Conservation (phyloP, 768 basidiomycete species). For the Trametes villosa region DNA sequence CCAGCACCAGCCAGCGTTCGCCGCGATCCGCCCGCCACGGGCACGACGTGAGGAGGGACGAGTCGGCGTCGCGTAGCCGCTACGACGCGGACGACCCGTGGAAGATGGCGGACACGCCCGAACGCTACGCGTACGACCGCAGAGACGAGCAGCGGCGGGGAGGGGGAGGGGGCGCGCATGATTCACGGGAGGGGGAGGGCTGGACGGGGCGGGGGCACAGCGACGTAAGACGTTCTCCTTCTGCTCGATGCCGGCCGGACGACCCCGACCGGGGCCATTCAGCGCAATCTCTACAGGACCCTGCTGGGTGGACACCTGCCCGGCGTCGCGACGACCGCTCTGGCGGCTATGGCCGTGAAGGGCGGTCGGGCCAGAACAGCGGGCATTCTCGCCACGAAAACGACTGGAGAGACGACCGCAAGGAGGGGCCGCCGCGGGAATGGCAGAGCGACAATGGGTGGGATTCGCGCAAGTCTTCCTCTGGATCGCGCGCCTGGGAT, state of each 20-base stretch:
- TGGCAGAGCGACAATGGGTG: constrained; percentile 40
- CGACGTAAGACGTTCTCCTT: constrained; percentile 16
- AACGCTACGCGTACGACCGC: constrained; percentile 19
- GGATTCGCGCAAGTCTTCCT: constrained; percentile 24
- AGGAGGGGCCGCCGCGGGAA: constrained; percentile 44
- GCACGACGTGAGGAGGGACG: constrained; percentile 50
- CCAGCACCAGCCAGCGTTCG: constrained; percentile 38
- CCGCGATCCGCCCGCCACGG: constrained; percentile 49
- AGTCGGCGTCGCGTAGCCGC: constrained; percentile 51
- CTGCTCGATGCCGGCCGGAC: not conserved
- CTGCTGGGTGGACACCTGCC: constrained; percentile 12
- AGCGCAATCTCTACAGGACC: constrained; percentile 15
- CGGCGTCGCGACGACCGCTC: constrained; percentile 19
- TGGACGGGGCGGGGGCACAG: constrained; percentile 17
- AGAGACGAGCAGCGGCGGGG: constrained; percentile 19
- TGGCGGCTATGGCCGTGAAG: constrained; percentile 18
- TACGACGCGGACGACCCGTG: constrained; percentile 55
- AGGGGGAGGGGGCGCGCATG: constrained; percentile 16
- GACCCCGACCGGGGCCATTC: constrained; percentile 10
- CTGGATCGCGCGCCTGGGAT: constrained; percentile 21
- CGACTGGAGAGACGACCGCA: constrained; percentile 49
- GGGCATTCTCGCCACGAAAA: constrained; percentile 34
- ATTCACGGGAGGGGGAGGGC: constrained; percentile 17
- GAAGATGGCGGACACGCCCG: constrained; percentile 47
- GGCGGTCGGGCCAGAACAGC: constrained; percentile 6